Evolutionary conservation across 2,329 filamentous ascomycete species (phyloP).

Genomic region (Coniochaeta sp.): DNA sequence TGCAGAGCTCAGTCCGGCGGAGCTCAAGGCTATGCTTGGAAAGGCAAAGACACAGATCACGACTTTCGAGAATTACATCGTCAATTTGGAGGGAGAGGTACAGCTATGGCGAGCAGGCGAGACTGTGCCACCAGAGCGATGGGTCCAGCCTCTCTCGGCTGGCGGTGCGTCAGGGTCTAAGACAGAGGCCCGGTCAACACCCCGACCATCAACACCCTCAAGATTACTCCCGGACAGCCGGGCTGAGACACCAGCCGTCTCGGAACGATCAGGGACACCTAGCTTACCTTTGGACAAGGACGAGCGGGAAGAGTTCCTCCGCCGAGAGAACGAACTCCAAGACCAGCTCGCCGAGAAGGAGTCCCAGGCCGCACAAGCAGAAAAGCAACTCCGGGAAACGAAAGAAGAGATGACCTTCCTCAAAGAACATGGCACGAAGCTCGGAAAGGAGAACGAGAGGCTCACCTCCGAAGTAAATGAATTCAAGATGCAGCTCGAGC

Average conservation of each 20-base stretch:
- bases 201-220: conserved; percentile 47
- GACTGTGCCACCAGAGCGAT: conserved; percentile 78
- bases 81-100: conserved; percentile 76
- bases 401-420: conserved; percentile 81
- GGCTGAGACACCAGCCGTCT: conserved; percentile 56
- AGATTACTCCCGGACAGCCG: conserved; percentile 50
- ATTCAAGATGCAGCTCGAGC: conserved; percentile 93
- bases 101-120: conserved; percentile 84
- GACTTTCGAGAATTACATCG: conserved; percentile 82
- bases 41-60: conserved; percentile 87
- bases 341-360: conserved; percentile 95
- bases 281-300: conserved; percentile 89
- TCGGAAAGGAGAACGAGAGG: conserved; percentile 84
- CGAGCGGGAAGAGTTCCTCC: conserved; percentile 90
- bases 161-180: conserved; percentile 41
- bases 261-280: conserved; percentile 81
- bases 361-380: conserved; percentile 67
- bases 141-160: conserved; percentile 61
- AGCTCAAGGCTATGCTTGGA: conserved; percentile 87
- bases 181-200: conserved; percentile 34
- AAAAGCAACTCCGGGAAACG: conserved; percentile 73
- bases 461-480: conserved; percentile 83
- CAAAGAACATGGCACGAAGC: conserved; percentile 77
- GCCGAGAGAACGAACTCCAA: conserved; percentile 93
- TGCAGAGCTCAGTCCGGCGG: conserved; percentile 88